These are phyloP conservation scores for Colletotrichum graminicola DNA, from an alignment of 2,329 filamentous ascomycete species.

Conservation along the genomic window DNA sequence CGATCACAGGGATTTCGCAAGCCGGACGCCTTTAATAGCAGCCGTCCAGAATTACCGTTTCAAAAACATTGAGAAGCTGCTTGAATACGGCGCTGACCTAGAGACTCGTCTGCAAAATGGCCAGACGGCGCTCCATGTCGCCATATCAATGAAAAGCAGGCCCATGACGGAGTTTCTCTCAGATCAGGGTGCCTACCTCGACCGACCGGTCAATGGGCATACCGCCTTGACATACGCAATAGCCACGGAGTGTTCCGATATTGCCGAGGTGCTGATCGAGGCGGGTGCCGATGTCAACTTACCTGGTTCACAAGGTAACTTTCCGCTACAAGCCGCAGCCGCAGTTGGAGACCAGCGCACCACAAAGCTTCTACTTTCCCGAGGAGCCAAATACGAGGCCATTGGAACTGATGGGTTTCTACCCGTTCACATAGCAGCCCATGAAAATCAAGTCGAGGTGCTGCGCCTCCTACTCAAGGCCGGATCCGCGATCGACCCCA, in stretches of 20 bases:
- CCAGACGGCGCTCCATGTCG: slow-evolving; percentile 44
- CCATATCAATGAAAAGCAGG: slow-evolving; percentile 42
- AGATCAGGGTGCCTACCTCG: slow-evolving; percentile 44
- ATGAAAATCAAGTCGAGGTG: slow-evolving; percentile 43
- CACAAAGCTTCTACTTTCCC: slow-evolving; percentile 42
- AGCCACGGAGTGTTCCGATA: slow-evolving; percentile 45
- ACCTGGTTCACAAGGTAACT: slow-evolving; percentile 39
- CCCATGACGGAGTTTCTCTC: slow-evolving; percentile 44
- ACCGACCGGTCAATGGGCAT: slow-evolving; percentile 41
- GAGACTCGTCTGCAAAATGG: slow-evolving; percentile 42
- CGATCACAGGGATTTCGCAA: slow-evolving; percentile 39
- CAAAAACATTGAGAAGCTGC: slow-evolving; percentile 39
- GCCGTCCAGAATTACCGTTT: slow-evolving; percentile 42
- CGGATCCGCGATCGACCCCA: slow-evolving; percentile 42
- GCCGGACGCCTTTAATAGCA: slow-evolving; percentile 44
- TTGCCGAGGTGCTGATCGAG: slow-evolving; percentile 43
- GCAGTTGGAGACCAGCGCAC: slow-evolving; percentile 55
- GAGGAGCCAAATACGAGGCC: slow-evolving; percentile 41
- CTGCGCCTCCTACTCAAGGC: slow-evolving; percentile 44
- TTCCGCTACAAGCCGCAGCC: slow-evolving; percentile 58
- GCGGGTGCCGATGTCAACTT: slow-evolving; percentile 44
- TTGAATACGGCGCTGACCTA: slow-evolving; percentile 45
- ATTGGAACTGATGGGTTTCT: slow-evolving; percentile 41
- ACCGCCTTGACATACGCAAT: slow-evolving; percentile 46
- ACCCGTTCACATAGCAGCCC: slow-evolving; percentile 46